Evolutionary conservation across 208 protist genomes (phyloP).

Genomic region (Trypanosomatidae sp.): DNA sequence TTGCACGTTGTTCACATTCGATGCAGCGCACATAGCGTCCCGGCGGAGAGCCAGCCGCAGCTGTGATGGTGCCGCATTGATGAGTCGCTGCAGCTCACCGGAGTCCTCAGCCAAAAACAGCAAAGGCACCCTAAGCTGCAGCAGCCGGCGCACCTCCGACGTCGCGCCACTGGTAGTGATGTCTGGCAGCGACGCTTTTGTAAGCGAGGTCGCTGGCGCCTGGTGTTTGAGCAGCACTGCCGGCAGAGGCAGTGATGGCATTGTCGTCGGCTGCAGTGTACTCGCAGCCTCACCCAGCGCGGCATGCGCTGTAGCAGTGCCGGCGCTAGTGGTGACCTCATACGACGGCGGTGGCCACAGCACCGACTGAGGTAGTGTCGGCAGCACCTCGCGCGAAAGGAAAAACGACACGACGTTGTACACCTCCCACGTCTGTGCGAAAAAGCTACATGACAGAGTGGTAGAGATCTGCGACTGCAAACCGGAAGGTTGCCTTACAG

Average conservation of each 20-base stretch:
- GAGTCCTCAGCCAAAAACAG: neutral
- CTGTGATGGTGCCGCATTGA: slow-evolving; percentile 3
- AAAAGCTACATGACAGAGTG: neutral
- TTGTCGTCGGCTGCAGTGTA: neutral
- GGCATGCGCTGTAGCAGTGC: neutral
- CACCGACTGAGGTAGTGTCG: neutral
- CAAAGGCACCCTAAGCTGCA: neutral
- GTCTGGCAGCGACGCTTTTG: neutral
- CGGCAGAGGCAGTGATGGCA: neutral
- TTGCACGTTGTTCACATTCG: slow-evolving; percentile 1
- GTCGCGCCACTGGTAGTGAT: neutral
- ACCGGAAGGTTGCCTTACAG: neutral
- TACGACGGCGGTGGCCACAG: neutral
- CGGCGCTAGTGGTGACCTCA: neutral
- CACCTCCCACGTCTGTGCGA: slow-evolving; percentile 17
- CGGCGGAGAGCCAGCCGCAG: slow-evolving; percentile 5
- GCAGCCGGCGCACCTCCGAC: neutral
- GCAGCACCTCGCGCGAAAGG: neutral
- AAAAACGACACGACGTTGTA: slow-evolving; percentile 19
- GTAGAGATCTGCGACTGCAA: neutral
- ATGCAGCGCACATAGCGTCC: slow-evolving; percentile 4
- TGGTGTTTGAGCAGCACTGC: neutral
- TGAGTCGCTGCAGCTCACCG: slow-evolving; percentile 5
- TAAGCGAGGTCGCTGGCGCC: neutral
- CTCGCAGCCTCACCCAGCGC: neutral